Evolutionary conservation across 306 rosid genomes (phyloP).

Genomic region (Fragaria nilgerrensis): DNA sequence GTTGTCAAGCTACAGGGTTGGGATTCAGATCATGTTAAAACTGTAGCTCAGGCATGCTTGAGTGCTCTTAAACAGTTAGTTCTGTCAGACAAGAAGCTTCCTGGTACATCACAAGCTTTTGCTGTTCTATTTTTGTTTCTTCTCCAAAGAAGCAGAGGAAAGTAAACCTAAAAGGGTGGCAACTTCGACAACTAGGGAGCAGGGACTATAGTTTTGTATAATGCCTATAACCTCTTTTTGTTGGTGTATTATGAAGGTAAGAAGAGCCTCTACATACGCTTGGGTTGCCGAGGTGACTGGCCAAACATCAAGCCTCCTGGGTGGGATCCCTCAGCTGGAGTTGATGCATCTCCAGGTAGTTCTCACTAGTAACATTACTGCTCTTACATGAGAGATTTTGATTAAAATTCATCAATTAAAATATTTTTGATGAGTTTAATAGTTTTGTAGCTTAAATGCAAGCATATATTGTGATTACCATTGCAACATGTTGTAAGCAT

Average conservation of each 20-base stretch:
- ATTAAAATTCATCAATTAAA: neutral
- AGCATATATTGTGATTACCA: too few relatives aligned
- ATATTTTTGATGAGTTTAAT: neutral
- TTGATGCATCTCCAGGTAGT: slow-evolving; percentile 14
- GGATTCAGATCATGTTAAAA: slow-evolving; percentile 70
- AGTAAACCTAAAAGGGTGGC: neutral
- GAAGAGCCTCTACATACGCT: slow-evolving; percentile 79
- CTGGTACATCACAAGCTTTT: slow-evolving; percentile 47
- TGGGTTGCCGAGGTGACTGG: slow-evolving; percentile 98
- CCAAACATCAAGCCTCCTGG: slow-evolving; percentile 94
- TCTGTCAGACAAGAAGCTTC: slow-evolving; percentile 75
- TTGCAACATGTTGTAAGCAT: too few relatives aligned
- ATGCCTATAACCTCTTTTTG: neutral
- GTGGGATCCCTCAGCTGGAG: slow-evolving; percentile 79
- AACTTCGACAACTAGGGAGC: too few relatives aligned
- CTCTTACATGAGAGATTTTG: neutral
- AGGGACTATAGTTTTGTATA: neutral
- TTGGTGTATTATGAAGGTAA: slow-evolving; percentile 47
- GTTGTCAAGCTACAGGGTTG: slow-evolving; percentile 86
- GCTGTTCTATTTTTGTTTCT: neutral
- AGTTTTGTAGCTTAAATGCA: neutral
- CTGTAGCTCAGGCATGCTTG: slow-evolving; percentile 77
- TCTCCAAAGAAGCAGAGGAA: neutral
- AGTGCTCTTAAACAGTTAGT: slow-evolving; percentile 84
- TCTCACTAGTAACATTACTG: neutral